Base-by-base conservation (phyloP, 495 filamentous ascomycete genomes). In the Podospora australis region DNA sequence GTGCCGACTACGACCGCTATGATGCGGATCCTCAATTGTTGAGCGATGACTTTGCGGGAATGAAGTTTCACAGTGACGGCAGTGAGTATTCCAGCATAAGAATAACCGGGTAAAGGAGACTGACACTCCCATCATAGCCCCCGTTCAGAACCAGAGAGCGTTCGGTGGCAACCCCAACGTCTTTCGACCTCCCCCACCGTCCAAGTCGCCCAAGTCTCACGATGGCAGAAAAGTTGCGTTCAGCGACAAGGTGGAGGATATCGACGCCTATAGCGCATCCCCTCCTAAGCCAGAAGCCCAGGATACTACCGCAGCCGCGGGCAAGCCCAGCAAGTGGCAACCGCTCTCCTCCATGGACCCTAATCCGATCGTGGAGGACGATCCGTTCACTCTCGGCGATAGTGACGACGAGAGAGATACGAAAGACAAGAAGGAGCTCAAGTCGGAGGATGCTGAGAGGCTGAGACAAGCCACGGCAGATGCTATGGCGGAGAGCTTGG, bases 331-430 rank as follows among this genome's bases (percentile, higher is more conserved):
- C 74, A 98, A 98, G 71, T 98, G 92, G 92, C 91, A 98, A 65
- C 92, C 94, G 13, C 70, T 98, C 44, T 86, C 88, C 24, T 79
- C 84, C 1, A 80, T 95, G 5, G 90, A 94, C 36, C 92, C 94
- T 4, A 84, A 79, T 43, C 92, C 94, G 25, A 82, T 91, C 36
- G 81, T 79, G 8, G 91, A 98, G 52, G 87, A 94, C 56, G 92
- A 98, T 59, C 92, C 92, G 0, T 98, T 98, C 67, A 95, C 88
- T 56, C 78, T 98, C 8, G 92, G 92, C 2, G 92, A 98, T 58
- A 95, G 90, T 56, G 88, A 95, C 50, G 92, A 97, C 41, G 94
- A 97, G 67, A 85, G 86, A 52, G 90, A 81, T 56, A 65, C 71
- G 21, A 70, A 67, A 65, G 56, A 55, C 32, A 57, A 57, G 54